Evolutionary conservation across 805 yeast genomes (phyloP).

Genomic region (Candida berthetii): DNA sequence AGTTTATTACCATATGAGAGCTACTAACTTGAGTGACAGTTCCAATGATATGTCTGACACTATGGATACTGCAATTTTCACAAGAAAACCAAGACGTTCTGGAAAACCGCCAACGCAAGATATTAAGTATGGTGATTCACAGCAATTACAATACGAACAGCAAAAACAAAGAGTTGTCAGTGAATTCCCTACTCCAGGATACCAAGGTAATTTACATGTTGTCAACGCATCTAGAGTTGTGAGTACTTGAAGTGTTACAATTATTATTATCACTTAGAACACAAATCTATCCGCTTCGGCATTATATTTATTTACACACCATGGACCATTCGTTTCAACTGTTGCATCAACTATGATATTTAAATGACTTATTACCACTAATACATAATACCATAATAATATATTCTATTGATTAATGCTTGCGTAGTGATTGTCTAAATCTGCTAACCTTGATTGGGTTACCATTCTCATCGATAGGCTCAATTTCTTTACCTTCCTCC

Average conservation of each 20-base stretch:
- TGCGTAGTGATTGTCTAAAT: slow-evolving; percentile 52
- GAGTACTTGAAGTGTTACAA: too few relatives aligned
- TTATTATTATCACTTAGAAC: too few relatives aligned
- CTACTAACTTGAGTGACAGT: too few relatives aligned
- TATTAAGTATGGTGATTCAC: background rate
- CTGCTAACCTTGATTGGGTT: slow-evolving; percentile 56
- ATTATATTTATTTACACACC: too few relatives aligned
- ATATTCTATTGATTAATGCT: too few relatives aligned
- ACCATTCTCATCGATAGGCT: slow-evolving; percentile 63
- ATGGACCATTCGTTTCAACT: too few relatives aligned
- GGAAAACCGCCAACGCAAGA: background rate
- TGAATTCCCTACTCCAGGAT: background rate
- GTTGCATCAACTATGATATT: too few relatives aligned
- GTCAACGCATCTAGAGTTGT: background rate
- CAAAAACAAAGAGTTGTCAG: background rate
- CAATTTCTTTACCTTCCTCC: slow-evolving; percentile 49
- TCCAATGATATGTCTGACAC: background rate
- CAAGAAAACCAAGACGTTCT: slow-evolving; percentile 1
- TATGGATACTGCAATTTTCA: background rate
- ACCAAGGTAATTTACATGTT: background rate
- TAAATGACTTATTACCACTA: too few relatives aligned
- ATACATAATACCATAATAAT: too few relatives aligned
- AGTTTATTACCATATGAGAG: background rate
- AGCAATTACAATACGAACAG: background rate
- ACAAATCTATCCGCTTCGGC: too few relatives aligned